These are phyloP conservation scores for Crocinoboletus sp. DNA, from an alignment of 1,284 basidiomycete genomes.

Conservation along the genomic window DNA sequence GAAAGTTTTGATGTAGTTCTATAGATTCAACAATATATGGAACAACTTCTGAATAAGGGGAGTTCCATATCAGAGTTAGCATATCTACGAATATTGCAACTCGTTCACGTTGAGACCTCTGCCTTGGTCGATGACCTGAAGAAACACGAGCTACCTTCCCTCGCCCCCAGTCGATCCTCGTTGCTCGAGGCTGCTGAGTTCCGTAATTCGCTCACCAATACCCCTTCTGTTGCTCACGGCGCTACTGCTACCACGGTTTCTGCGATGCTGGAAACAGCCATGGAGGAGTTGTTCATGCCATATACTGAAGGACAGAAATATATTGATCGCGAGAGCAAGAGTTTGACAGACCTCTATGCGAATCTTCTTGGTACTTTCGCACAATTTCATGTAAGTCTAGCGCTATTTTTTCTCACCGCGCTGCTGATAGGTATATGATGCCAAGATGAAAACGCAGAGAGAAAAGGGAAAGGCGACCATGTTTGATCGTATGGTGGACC, in stretches of 20 bases:
- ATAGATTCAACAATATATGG: slow-evolving; percentile 94
- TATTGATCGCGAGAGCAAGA: slow-evolving; percentile 89
- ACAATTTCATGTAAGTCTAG: slow-evolving; percentile 76
- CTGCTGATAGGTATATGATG: slow-evolving; percentile 11
- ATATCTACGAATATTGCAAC: slow-evolving; percentile 87
- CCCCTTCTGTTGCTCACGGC: slow-evolving; percentile 37
- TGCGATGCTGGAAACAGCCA: slow-evolving; percentile 88
- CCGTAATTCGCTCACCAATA: slow-evolving; percentile 46
- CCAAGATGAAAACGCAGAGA: slow-evolving; percentile 60
- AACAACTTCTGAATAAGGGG: slow-evolving; percentile 75
- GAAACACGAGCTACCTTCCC: slow-evolving; percentile 78
- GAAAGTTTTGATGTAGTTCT: slow-evolving; percentile 8
- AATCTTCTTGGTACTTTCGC: slow-evolving; percentile 75
- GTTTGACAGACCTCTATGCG: slow-evolving; percentile 80
- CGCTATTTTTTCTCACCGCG: slow-evolving; percentile 5
- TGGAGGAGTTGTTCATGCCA: slow-evolving; percentile 96
- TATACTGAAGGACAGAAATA: slow-evolving; percentile 93
- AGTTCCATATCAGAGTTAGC: slow-evolving; percentile 80
- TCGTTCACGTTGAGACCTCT: slow-evolving; percentile 81
- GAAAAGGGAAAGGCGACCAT: slow-evolving; percentile 77
- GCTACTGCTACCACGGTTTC: slow-evolving; percentile 54
- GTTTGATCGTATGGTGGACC: slow-evolving; percentile 92
- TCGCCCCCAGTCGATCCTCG: slow-evolving; percentile 47
- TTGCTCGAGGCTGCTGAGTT: slow-evolving; percentile 59
- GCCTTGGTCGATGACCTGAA: slow-evolving; percentile 90